Base-by-base conservation (phyloP, 768 basidiomycete genomes). In the Leucosporidium creatinivorum region DNA sequence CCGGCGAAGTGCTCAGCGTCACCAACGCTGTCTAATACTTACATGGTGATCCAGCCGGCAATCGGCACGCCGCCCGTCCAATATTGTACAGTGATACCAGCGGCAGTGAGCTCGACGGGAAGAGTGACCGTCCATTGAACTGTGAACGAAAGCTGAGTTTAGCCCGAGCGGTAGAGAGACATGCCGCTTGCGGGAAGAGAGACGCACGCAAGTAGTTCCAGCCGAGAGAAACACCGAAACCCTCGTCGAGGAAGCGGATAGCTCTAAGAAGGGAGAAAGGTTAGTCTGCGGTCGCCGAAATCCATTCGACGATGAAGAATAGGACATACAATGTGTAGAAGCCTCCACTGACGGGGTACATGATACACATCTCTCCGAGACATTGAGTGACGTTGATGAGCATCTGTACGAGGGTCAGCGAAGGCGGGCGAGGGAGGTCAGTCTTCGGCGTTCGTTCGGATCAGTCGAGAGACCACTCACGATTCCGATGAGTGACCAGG, bases 41-140 rank as follows among this genome's bases (percentile, higher is more conserved):
- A 33, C 33, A 33, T 33, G 5, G 70, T 73, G 54, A 73, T 74
- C 71, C 68, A 74, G 1, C 66, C 75, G 0, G 69, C 74, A 33
- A 91, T 76, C 65, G 87, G 89, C 69, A 91, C 78, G 67, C 21
- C 85, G 78, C 73, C 87, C 75, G 78, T 44, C 54, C 36, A 56
- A 28, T 25, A 67, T 66, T 84, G 83, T 10, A 92, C 79, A 19
- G 91, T 86, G 51, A 93, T 82, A 21, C 89, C 91, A 0, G 90
- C 90, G 12, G 89, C 91, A 9, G 87, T 89, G 33, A 93, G 82
- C 75, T 93, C 90, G 0, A 88, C 87, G 0, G 90, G 91, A 19
- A 93, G 85, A 0, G 87, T 88, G 31, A 91, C 86, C 3, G 89
- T 89, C 77, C 90, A 81, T 74, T 84, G 84, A 83, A 91, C 89